Conservation (phyloP, 2,329 filamentous ascomycete species). For the Aspergillus fumigatiaffinis region DNA sequence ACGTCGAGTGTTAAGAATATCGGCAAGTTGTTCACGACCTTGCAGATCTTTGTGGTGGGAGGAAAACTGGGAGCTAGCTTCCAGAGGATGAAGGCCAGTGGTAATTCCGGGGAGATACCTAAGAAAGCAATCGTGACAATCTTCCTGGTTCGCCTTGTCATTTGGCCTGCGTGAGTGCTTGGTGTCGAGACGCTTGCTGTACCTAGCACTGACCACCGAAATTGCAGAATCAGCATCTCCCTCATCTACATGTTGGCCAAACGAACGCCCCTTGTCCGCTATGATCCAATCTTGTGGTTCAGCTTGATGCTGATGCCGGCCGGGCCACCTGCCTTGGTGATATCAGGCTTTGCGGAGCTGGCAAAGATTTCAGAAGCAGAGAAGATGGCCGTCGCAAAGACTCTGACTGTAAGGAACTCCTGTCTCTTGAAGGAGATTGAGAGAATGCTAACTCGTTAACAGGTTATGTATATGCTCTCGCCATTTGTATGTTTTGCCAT, state of each 20-base stretch:
- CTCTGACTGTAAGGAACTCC: constrained; percentile 41
- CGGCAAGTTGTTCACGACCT: constrained; percentile 59
- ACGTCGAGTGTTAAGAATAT: constrained; percentile 60
- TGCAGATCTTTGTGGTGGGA: constrained; percentile 64
- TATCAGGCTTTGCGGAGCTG: constrained; percentile 51
- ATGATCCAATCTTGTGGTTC: constrained; percentile 65
- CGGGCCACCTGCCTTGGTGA: constrained; percentile 53
- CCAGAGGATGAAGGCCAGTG: constrained; percentile 40
- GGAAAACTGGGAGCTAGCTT: constrained; percentile 59
- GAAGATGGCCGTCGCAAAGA: constrained; percentile 53
- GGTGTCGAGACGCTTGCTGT: not conserved
- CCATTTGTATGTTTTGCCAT: constrained; percentile 30
- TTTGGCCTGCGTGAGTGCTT: constrained; percentile 52
- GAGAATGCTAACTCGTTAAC: constrained; percentile 1
- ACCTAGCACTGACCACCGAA: not conserved
- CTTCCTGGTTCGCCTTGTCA: constrained; percentile 53
- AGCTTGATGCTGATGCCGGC: constrained; percentile 58
- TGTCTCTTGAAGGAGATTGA: constrained; percentile 15
- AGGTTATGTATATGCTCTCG: constrained; percentile 32
- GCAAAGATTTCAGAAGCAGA: constrained; percentile 40
- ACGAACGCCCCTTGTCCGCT: constrained; percentile 48
- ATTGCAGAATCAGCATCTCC: constrained; percentile 46
- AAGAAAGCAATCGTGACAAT: constrained; percentile 48
- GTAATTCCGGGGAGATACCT: constrained; percentile 34
- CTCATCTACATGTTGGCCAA: constrained; percentile 54